Evolutionary conservation across 495 filamentous ascomycete species (phyloP), one percentile per base, ranked within the genome.

Genomic region (Penicillium waksmanii): DNA sequence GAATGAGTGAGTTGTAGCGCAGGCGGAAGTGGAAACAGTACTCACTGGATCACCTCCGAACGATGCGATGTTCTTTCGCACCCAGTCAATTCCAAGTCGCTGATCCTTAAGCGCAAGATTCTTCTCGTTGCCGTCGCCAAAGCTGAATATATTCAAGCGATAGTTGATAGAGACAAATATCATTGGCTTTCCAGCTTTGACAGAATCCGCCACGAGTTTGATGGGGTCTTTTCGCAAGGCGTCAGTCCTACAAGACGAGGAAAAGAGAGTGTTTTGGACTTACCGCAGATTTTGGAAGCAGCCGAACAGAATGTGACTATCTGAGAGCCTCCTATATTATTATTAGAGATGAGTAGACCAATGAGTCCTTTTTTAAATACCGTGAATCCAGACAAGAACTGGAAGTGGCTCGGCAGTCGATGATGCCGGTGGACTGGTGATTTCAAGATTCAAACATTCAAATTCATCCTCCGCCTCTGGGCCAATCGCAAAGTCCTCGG

Each of bases 101-200:
- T 90, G 85, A 72, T 91, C 87, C 31, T 88, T 80, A 3, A 86
- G 77, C 2, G 86, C 87, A 11, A 84, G 74, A 58, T 84, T 87
- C 53, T 75, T 77, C 57, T 77, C 73, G 21, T 67, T 71, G 7
- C 78, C 82, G 58, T 83, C 78, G 21, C 85, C 84, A 48, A 84
- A 88, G 21, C 84, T 82, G 61, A 88, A 86, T 57, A 89, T 82
- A 66, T 87, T 86, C 52, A 88, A 61, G 6, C 87, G 85, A 66
- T 89, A 88, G 69, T 88, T 88, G 68, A 87, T 78, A 5, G 77
- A 76, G 13, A 89, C 83, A 55, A 89, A 81, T 19, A 90, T 75
- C 25, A 87, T 76, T 36, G 77, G 73, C 51, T 85, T 77, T 17
- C 58, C 65, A 3, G 63, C 47, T 42, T 65, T 66, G 33, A 76